A percentile compares a stretch with the other conserved stretches of the same genome.
These are phyloP conservation scores for Austroboletus festivus DNA, from an alignment of 768 basidiomycete genomes.

Conservation along the genomic window DNA sequence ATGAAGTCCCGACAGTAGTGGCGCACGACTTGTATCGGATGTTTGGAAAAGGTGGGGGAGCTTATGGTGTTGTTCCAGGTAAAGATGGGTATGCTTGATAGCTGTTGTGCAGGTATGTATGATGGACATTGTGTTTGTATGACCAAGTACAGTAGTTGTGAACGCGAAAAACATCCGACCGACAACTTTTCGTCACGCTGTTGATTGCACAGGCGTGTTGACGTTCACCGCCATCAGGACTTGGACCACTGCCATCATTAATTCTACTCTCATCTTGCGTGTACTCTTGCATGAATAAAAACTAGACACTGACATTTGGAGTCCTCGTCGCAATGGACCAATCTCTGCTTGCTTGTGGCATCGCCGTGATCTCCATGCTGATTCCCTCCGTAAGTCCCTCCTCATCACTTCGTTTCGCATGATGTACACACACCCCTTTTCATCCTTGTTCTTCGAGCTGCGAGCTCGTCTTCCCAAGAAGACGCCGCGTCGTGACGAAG, in stretches of 20 bases:
- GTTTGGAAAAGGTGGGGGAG: conserved; percentile 52
- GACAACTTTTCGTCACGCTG: too few species aligned
- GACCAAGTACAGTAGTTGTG: too few species aligned
- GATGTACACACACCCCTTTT: conserved; percentile 56
- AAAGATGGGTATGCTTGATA: conserved; percentile 43
- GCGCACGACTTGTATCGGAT: conserved; percentile 51
- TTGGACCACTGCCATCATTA: too few species aligned
- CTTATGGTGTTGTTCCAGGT: conserved; percentile 45
- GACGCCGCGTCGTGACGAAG: conserved; percentile 53
- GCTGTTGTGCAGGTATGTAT: too few species aligned
- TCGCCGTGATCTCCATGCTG: conserved; percentile 19
- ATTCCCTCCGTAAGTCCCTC: conserved; percentile 30
- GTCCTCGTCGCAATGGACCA: conserved; percentile 22
- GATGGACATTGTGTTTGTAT: too few species aligned
- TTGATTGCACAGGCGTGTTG: background rate
- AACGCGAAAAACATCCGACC: too few species aligned
- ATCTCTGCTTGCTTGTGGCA: conserved; percentile 18
- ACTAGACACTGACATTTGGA: background rate
- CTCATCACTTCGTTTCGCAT: conserved; percentile 3
- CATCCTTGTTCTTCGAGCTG: conserved; percentile 95
- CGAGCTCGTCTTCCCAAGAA: conserved; percentile 38
- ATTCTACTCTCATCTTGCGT: background rate
- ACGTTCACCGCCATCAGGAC: too few species aligned
- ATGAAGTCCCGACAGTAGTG: conserved; percentile 47
- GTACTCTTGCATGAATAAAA: conserved; percentile 7